Percentiles rank a stretch among this genome's conserved stretches.
phyloP scores from a whole-genome alignment of 163 green algal genomes.

The Scenedesmus sp. region DNA sequence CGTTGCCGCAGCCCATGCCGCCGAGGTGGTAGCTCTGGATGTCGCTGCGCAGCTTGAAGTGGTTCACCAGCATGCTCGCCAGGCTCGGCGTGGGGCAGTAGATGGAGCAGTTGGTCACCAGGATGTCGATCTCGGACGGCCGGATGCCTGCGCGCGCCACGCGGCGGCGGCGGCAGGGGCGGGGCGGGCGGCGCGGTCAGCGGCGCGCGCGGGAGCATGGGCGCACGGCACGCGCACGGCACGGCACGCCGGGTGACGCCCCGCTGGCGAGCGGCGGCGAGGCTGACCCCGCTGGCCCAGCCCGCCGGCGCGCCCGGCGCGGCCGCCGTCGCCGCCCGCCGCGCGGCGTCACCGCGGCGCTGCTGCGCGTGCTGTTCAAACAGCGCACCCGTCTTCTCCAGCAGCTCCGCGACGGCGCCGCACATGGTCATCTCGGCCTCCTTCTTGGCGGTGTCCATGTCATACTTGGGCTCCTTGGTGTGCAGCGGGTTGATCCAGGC shows the following conservation, averaged over 20 bases:
- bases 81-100: slow-evolving; percentile 93
- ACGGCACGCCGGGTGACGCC: not conserved
- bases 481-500: slow-evolving; percentile 60
- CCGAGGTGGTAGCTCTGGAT: slow-evolving; percentile 56
- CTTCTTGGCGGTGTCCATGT: slow-evolving; percentile 53
- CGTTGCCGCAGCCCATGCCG: slow-evolving; percentile 59
- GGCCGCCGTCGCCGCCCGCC: no score
- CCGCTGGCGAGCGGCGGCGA: no score
- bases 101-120: slow-evolving; percentile 89
- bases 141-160: slow-evolving; percentile 47
- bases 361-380: not conserved
- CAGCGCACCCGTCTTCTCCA: slow-evolving; percentile 46
- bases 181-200: not conserved
- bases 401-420: slow-evolving; percentile 36
- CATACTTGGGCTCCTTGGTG: slow-evolving; percentile 46
- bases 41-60: slow-evolving; percentile 48
- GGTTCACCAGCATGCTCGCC: slow-evolving; percentile 87
- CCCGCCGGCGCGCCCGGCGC: no score
- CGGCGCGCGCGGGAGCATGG: not conserved
- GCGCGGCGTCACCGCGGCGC: no score
- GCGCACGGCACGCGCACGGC: not conserved
- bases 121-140: slow-evolving; percentile 87
- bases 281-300: no score
- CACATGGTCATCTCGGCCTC: slow-evolving; percentile 62
- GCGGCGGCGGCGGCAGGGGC: not conserved